phyloP scores from a whole-genome alignment of 2,329 filamentous ascomycete genomes.

The Monosporascus sp. region DNA sequence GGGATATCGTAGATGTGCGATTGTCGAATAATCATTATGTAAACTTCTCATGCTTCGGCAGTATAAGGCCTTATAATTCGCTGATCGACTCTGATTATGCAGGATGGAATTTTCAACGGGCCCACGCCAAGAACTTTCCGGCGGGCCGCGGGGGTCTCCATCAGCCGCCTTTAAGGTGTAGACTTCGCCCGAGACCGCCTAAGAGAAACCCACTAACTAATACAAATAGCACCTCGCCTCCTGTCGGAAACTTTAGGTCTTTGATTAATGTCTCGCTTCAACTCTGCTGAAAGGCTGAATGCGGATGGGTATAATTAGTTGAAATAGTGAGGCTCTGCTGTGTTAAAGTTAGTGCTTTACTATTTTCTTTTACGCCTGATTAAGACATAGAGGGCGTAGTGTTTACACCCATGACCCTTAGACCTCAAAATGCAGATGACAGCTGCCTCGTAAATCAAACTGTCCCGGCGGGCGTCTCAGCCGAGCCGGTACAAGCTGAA shows the following conservation, averaged over 20 bases:
- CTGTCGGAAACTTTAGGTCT: not conserved
- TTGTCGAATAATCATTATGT: not conserved
- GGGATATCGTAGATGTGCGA: not conserved
- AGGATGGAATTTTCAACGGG: not conserved
- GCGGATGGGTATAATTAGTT: not conserved
- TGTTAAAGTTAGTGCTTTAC: not conserved
- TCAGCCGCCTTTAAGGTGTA: not conserved
- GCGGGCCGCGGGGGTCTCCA: not conserved
- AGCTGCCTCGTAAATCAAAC: constrained; percentile 25
- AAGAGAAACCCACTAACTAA: not conserved
- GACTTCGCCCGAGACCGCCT: not conserved
- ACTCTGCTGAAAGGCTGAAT: not conserved
- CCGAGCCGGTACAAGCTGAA: constrained; percentile 16
- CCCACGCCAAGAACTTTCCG: not conserved
- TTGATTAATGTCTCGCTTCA: not conserved
- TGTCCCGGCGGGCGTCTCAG: constrained; percentile 17
- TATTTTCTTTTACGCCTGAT: not conserved
- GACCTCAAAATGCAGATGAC: constrained; percentile 21
- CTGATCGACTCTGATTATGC: not conserved
- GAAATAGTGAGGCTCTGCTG: not conserved
- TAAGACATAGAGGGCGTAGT: not conserved
- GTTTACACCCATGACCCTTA: constrained; percentile 13
- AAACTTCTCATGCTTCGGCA: not conserved
- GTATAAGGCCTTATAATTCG: not conserved
- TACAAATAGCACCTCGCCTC: not conserved